A percentile compares a stretch with the other conserved stretches of the same genome.
Conservation (phyloP, 148 eudicot genomes). For the Amaranthus palmeri region DNA sequence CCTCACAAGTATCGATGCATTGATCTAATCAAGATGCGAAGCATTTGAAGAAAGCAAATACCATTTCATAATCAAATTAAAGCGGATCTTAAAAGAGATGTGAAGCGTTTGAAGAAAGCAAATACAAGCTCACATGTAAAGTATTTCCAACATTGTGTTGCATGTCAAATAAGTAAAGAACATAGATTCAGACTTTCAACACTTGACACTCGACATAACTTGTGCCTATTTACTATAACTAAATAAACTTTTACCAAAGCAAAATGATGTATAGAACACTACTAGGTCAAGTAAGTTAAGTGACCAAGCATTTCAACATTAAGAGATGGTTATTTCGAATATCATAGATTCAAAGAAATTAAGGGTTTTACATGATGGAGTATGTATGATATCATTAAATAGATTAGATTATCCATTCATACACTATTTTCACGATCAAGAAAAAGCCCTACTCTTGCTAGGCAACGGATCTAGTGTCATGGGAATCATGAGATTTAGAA, state of each 20-base stretch:
- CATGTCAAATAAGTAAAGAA: constrained; percentile 2
- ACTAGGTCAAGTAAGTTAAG: background rate
- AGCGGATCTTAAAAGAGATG: too few species aligned
- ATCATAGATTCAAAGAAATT: background rate
- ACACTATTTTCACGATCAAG: background rate
- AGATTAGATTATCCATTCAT: background rate
- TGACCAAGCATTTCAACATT: constrained; percentile 1
- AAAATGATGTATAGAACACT: background rate
- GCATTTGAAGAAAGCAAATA: too few species aligned
- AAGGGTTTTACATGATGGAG: background rate
- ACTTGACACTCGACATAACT: background rate
- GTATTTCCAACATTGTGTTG: background rate
- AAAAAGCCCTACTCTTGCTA: background rate
- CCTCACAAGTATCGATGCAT: too few species aligned
- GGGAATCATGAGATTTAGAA: background rate
- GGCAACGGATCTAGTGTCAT: background rate
- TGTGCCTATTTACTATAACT: background rate
- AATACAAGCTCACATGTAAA: too few species aligned
- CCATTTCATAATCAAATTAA: too few species aligned
- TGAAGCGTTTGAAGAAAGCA: too few species aligned
- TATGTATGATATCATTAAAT: background rate
- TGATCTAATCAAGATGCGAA: too few species aligned
- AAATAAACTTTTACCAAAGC: background rate
- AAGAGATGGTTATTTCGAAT: background rate
- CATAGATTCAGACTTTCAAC: background rate